These are phyloP conservation scores for Peronosclerospora sorghi DNA, from an alignment of 352 stramenopile species.

Conservation along the genomic window DNA sequence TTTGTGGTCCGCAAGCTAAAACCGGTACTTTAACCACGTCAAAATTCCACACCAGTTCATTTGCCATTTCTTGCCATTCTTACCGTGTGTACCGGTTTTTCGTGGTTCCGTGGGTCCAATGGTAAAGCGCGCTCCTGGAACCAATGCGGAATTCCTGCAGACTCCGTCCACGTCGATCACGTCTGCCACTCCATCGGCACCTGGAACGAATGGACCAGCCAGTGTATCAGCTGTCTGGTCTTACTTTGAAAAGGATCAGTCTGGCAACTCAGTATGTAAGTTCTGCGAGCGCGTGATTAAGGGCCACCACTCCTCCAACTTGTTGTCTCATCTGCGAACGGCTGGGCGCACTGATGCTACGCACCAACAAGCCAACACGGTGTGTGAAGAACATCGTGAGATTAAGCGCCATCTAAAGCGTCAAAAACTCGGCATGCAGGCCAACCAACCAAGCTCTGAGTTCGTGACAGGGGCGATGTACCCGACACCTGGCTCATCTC, in stretches of 20 bases:
- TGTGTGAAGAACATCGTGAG: constrained; percentile 74
- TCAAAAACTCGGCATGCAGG: constrained; percentile 50
- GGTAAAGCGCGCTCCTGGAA: constrained; percentile 13
- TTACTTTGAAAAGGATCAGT: constrained; percentile 71
- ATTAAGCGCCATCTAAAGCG: constrained; percentile 69
- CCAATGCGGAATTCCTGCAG: constrained; percentile 15
- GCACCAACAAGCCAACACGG: constrained; percentile 61
- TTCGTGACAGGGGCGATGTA: constrained; percentile 30
- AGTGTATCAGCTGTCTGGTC: constrained; percentile 75
- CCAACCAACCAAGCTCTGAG: constrained; percentile 19
- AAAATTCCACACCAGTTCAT: too few species aligned
- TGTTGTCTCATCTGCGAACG: constrained; percentile 70
- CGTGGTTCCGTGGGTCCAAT: constrained; percentile 3
- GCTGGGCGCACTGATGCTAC: constrained; percentile 50
- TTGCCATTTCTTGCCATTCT: background rate
- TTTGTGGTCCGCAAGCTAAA: too few species aligned
- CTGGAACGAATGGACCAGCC: constrained; percentile 20
- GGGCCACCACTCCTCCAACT: constrained; percentile 74
- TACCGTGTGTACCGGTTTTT: constrained; percentile 26
- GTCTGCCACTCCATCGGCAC: constrained; percentile 2
- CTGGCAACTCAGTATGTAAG: constrained; percentile 74
- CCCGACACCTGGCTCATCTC: constrained; percentile 20
- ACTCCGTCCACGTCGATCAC: constrained; percentile 2
- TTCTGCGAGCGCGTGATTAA: constrained; percentile 81
- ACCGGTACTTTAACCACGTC: too few species aligned